Percentiles rank a stretch among this genome's conserved stretches.
phyloP scores from a whole-genome alignment of 495 filamentous ascomycete species.

The Penicillium tannophilum region DNA sequence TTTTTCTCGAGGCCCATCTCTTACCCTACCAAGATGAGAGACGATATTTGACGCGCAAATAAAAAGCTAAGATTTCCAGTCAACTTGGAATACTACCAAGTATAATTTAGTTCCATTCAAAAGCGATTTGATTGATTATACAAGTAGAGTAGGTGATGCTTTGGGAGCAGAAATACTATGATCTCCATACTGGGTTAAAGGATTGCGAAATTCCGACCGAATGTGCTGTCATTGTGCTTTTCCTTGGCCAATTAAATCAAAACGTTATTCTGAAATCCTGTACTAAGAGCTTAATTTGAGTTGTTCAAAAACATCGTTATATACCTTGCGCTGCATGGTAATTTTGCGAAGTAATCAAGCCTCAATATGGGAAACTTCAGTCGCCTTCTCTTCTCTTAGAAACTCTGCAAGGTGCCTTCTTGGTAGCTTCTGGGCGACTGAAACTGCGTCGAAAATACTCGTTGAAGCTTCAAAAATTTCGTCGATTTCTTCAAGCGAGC shows the following conservation, averaged over 20 bases:
- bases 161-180: background rate
- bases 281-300: background rate
- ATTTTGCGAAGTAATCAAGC: background rate
- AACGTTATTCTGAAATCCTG: background rate
- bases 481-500: slow-evolving; percentile 39
- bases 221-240: background rate
- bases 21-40: too few species aligned
- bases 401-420: background rate
- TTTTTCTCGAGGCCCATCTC: background rate
- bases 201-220: background rate
- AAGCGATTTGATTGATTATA: background rate
- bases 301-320: background rate
- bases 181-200: background rate
- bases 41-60: too few species aligned
- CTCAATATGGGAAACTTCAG: background rate
- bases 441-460: background rate
- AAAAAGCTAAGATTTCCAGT: background rate
- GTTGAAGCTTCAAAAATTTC: slow-evolving; percentile 22
- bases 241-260: background rate
- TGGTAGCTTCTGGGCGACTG: background rate
- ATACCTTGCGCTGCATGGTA: background rate
- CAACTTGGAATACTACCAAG: too few species aligned
- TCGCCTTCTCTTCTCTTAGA: background rate
- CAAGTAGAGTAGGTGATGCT: background rate
- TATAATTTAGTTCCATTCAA: background rate